phyloP scores from a whole-genome alignment of 352 stramenopile species.

The Pythium rhizo-oryzae region DNA sequence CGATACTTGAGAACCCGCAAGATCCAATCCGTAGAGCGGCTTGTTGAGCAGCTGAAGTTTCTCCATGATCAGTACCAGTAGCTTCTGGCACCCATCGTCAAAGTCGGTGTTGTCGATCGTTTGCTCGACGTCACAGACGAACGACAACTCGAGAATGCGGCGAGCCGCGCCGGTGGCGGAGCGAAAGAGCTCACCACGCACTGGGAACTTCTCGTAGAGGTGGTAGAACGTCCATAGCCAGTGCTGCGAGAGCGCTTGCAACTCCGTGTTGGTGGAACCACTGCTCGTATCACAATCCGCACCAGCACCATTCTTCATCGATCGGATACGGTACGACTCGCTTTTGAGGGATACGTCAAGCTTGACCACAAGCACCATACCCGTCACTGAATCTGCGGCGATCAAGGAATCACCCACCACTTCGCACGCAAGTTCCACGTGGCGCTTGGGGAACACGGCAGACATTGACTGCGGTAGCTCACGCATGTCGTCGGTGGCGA shows the following conservation, averaged over 20 bases:
- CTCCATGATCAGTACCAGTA: slow-evolving; percentile 43
- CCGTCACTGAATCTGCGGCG: no score
- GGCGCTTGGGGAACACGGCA: not conserved
- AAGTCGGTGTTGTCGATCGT: not conserved
- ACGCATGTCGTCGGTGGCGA: slow-evolving; percentile 5
- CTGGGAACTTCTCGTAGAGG: slow-evolving; percentile 43
- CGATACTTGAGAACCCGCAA: slow-evolving; percentile 42
- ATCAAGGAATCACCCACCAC: slow-evolving; percentile 35
- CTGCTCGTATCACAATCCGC: slow-evolving; percentile 13
- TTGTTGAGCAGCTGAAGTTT: slow-evolving; percentile 53
- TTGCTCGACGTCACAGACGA: slow-evolving; percentile 2
- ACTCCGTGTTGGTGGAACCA: slow-evolving; percentile 23
- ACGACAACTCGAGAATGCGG: not conserved
- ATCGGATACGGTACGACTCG: slow-evolving; percentile 57
- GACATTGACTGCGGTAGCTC: slow-evolving; percentile 28
- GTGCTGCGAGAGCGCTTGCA: slow-evolving; percentile 29
- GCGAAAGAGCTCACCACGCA: slow-evolving; percentile 20
- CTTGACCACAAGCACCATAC: not conserved
- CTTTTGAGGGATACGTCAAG: slow-evolving; percentile 38
- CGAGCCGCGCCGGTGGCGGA: not conserved
- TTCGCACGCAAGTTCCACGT: not conserved
- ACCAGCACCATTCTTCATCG: no score
- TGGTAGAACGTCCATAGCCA: slow-evolving; percentile 36
- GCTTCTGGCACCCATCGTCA: not conserved
- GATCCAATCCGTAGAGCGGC: no score